Percentiles rank a stretch among this genome's conserved stretches.
Conservation (phyloP, 805 yeast genomes). For the Isabelozyma pseudorhagii region DNA sequence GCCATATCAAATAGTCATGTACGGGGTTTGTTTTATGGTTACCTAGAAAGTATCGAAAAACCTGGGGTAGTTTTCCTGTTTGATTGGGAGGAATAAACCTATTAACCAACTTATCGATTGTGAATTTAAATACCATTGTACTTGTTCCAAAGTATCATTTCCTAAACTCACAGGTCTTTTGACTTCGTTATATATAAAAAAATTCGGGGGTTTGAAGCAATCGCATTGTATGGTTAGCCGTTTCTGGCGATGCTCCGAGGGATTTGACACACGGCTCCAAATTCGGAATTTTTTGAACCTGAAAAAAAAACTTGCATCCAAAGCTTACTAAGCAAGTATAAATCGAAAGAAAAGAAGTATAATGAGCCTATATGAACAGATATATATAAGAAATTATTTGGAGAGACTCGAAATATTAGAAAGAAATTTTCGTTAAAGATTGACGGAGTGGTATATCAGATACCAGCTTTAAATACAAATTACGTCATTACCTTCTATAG, state of each 20-base stretch:
- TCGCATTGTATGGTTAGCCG: not conserved
- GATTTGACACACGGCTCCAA: not conserved
- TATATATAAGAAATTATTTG: not conserved
- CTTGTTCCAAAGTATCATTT: not conserved
- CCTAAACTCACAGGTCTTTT: not conserved
- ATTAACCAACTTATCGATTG: conserved; percentile 29
- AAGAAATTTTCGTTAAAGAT: not conserved
- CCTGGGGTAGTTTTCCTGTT: conserved; percentile 27
- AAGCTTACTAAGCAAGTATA: too few species aligned
- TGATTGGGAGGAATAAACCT: conserved; percentile 26
- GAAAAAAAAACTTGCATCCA: too few species aligned
- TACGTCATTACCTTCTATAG: not conserved
- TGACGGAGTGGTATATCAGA: not conserved
- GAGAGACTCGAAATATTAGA: not conserved
- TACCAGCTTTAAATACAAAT: too few species aligned
- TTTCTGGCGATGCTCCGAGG: not conserved
- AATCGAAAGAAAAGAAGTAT: too few species aligned
- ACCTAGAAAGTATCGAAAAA: conserved; percentile 39
- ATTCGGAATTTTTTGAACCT: too few species aligned
- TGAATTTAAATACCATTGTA: conserved; percentile 35
- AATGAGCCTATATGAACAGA: not conserved
- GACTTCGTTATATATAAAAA: not conserved
- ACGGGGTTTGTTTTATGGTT: conserved; percentile 23
- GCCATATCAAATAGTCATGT: conserved; percentile 42
- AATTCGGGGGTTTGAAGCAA: not conserved